phyloP scores from a whole-genome alignment of 805 yeast genomes.

The Yarrowia sp. region DNA sequence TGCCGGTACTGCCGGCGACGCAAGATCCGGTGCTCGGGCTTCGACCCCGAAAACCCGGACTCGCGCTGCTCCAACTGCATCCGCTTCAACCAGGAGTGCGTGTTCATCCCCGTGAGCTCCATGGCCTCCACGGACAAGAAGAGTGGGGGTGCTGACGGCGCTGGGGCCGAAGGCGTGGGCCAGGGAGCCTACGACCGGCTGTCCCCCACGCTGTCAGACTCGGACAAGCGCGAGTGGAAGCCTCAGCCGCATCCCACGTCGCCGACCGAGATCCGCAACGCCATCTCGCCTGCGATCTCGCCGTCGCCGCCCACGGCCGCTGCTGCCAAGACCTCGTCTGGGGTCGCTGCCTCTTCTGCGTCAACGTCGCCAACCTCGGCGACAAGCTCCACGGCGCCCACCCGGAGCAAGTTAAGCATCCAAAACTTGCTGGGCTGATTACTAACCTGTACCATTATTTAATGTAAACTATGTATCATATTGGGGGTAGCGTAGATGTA shows the following conservation, averaged over 20 bases:
- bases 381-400: constrained; percentile 18
- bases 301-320: constrained; percentile 12
- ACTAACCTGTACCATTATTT: constrained; percentile 33
- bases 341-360: not conserved
- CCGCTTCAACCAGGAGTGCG: constrained; percentile 48
- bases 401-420: constrained; percentile 36
- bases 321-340: not conserved
- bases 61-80: constrained; percentile 48
- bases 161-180: constrained; percentile 4
- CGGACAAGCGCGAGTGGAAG: constrained; percentile 29
- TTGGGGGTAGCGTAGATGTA: too few species aligned
- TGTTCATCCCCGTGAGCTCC: constrained; percentile 48
- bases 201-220: constrained; percentile 27
- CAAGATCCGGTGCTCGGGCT: constrained; percentile 49
- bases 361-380: constrained; percentile 1
- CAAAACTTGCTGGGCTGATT: constrained; percentile 35
- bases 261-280: constrained; percentile 28
- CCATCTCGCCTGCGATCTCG: constrained; percentile 12
- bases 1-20: constrained; percentile 49
- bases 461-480: constrained; percentile 30
- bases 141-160: not conserved
- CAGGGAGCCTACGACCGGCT: constrained; percentile 4
- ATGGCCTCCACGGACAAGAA: constrained; percentile 38
- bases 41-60: constrained; percentile 45
- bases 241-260: constrained; percentile 35